Evolutionary conservation across 73 alveolate species (phyloP).

Genomic region (Paramecium octaurelia): DNA sequence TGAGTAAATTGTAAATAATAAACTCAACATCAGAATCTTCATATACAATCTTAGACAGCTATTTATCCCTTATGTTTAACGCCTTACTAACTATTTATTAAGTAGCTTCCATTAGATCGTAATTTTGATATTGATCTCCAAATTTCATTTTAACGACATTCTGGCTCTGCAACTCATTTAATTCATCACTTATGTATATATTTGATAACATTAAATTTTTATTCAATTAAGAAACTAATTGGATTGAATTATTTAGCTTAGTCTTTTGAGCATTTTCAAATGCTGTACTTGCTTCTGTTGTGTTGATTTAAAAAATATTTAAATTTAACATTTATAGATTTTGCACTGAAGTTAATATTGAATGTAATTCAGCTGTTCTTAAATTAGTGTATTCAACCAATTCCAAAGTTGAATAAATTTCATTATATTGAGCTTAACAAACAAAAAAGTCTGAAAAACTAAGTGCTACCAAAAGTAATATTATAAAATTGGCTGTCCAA

Average conservation of each 20-base stretch:
- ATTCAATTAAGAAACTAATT: background rate
- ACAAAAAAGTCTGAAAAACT: constrained; percentile 46
- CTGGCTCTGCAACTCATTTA: background rate
- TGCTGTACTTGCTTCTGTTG: background rate
- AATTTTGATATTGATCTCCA: background rate
- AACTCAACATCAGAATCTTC: constrained; percentile 3
- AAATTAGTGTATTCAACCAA: background rate
- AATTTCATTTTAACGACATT: background rate
- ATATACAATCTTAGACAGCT: background rate
- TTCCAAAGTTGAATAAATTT: background rate
- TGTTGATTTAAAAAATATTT: background rate
- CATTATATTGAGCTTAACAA: background rate
- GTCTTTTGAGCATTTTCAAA: background rate
- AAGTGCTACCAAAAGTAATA: background rate
- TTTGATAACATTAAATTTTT: background rate
- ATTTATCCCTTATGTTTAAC: background rate
- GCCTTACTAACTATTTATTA: constrained; percentile 38
- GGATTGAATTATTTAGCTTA: background rate
- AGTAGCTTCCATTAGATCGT: constrained; percentile 22
- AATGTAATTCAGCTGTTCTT: constrained; percentile 31
- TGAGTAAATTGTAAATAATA: background rate
- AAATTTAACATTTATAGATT: constrained; percentile 25
- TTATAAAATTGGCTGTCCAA: constrained; percentile 37
- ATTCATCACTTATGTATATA: background rate
- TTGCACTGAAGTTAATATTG: background rate